Conservation (phyloP, 139 green algal genomes). For the Pedinophyceae sp. region DNA sequence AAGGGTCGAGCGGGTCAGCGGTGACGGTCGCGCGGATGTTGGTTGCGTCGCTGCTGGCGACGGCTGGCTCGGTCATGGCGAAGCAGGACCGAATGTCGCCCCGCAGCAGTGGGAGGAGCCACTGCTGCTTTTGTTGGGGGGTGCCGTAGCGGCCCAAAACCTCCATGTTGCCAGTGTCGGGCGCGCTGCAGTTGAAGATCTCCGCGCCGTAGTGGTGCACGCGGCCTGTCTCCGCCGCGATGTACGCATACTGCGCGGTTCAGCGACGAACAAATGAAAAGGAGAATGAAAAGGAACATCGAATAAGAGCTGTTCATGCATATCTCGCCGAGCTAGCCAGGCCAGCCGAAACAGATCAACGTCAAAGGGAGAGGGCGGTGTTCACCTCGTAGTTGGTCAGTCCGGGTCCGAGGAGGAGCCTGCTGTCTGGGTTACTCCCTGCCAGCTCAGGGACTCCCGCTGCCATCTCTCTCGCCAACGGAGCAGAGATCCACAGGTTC, state of each 20-base stretch:
- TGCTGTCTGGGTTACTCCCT: constrained; percentile 8
- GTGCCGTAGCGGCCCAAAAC: constrained; percentile 64
- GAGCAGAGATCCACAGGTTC: constrained; percentile 80
- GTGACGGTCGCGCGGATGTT: constrained; percentile 69
- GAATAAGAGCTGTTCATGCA: neutral
- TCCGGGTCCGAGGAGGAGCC: constrained; percentile 47
- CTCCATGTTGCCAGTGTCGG: constrained; percentile 99
- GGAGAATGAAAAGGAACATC: neutral
- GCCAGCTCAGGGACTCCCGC: constrained; percentile 11
- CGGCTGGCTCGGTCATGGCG: constrained; percentile 93
- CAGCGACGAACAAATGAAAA: neutral
- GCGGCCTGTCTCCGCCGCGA: constrained; percentile 60
- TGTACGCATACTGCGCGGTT: constrained; percentile 72
- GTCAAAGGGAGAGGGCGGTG: too few species aligned
- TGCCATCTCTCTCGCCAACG: constrained; percentile 30
- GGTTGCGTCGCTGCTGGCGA: constrained; percentile 90
- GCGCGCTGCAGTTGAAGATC: constrained; percentile 96
- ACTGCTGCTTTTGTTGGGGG: constrained; percentile 60
- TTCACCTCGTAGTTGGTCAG: too few species aligned
- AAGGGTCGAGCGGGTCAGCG: neutral
- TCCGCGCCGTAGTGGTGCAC: constrained; percentile 60
- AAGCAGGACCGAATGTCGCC: constrained; percentile 87
- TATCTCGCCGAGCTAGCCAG: too few species aligned
- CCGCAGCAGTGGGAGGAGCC: constrained; percentile 80
- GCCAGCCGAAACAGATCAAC: too few species aligned